Evolutionary conservation across 495 filamentous ascomycete genomes (phyloP).

Genomic region (Glarea lozoyensis): DNA sequence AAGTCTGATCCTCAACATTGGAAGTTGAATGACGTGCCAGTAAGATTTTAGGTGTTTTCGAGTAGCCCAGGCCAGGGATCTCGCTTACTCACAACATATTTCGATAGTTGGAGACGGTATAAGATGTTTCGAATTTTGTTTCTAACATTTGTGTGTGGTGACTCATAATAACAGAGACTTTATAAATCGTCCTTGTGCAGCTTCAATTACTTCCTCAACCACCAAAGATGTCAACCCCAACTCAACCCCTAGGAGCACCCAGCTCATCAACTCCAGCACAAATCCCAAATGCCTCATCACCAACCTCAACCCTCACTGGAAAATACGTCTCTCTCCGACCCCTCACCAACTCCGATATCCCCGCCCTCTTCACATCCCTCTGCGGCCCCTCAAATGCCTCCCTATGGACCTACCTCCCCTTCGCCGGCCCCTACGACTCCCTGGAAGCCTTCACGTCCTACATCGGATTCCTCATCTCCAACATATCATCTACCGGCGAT

Average conservation of each 20-base stretch:
- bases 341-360: conserved; percentile 27
- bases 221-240: background rate
- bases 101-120: too few species aligned
- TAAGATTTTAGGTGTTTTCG: too few species aligned
- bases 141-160: background rate
- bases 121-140: too few species aligned
- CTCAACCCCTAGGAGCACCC: conserved; percentile 6
- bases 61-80: too few species aligned
- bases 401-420: conserved; percentile 43
- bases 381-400: conserved; percentile 26
- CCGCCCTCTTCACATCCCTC: conserved; percentile 30
- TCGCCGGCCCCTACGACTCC: conserved; percentile 30
- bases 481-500: conserved; percentile 19
- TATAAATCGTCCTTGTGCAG: too few species aligned
- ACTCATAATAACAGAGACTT: background rate
- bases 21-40: too few species aligned
- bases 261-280: conserved; percentile 4
- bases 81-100: too few species aligned
- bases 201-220: background rate
- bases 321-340: conserved; percentile 31
- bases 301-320: conserved; percentile 23
- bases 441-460: conserved; percentile 23
- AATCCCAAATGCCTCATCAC: conserved; percentile 6
- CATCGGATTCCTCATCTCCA: conserved; percentile 22
- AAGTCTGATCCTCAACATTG: background rate